Evolutionary conservation across 139 green algal species (phyloP), one percentile per base, ranked within the genome.

Genomic region (Marvania coccoides): DNA sequence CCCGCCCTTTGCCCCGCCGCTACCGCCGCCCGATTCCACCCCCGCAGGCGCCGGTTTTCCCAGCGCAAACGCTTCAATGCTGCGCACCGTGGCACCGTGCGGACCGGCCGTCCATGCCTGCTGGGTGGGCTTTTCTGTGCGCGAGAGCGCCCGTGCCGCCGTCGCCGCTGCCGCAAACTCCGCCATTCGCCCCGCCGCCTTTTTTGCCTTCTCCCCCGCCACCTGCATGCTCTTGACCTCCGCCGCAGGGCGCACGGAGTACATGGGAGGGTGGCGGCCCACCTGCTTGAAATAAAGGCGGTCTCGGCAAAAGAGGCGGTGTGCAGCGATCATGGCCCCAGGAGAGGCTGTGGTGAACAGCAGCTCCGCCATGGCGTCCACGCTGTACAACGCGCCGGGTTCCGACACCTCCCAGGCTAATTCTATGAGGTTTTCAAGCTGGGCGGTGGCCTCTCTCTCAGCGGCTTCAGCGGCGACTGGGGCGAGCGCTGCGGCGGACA

Each of bases 271-370:
- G 4, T 31, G 3, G 24, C 45, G 39, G 6, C 69, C 24, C 39
- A 68, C 70, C 70, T 80, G 80, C 58, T 87, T 88, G 73, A 92
- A 92, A 74, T 74, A 92, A 10, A 81, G 58, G 10, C 60, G 48
- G 70, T 91, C 85, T 9, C 71, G 31, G 3, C 47, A 58, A 55
- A 92, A 72, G 63, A 90, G 67, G 35, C 66, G 65, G 48, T 84
- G 79, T n/a, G 83, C 73, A 26, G 77, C 73, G 47, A 74, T 83
- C 31, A 69, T 68, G 6, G 37, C 8, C 14, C 64, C 38, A 0
- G 74, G 42, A 1, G 37, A n/a, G 6, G 37, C 65, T 46, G 33
- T 71, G 58, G 10, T 13, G 47, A 74, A 87, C 60, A 88, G 40
- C 39, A 88, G 51, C 1, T 59, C 39, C 2, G 65, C 45, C 38